Evolutionary conservation across 345 rosid species (phyloP), one percentile per base, ranked within the genome.

Genomic region (Ceriops zippeliana): DNA sequence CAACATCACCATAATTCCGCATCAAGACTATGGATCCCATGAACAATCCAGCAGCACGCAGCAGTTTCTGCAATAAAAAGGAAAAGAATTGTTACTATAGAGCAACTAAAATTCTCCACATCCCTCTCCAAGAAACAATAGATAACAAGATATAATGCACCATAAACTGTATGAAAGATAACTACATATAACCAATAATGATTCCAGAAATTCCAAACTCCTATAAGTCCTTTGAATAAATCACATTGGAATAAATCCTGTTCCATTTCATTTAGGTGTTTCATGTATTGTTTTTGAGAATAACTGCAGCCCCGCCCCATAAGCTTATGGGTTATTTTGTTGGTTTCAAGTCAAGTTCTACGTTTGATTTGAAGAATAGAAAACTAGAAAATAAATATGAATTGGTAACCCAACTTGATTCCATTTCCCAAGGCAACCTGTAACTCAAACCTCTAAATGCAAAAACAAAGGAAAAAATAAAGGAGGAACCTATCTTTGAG

Each of bases 1-100:
- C 89, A 32, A 84, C 90, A 71, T 92, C 96, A n/a, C 98, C 98
- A 69, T 73, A 93, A 73, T 70, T 85, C 73, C 95, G 85, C 98
- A 93, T 90, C 54, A 93, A 78, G 66, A 90, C 72, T 66, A 93
- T 78, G 22, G 96, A 87, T 74, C 92, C 96, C 7, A 80, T 92
- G 76, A 93, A 93, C 54, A 89, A 4, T 17, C 96, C 97, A 61
- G 75, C 79, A 56, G 97, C 90, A 35, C 89, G 82, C 65, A 86
- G 54, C 83, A 93, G 81, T 81, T 86, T 93, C 98, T 93, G 83
- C 82, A 82, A 24, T 46, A 62, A 35, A 16, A 8, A n/a, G 31
- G 22, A 30, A 8, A 11, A 0, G 35, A 21, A 51, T 52, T 28
- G 7, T 62, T 20, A 51, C 27, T 5, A 30, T 35, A 26, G 32